These are phyloP conservation scores for Globisporangium barbulae DNA, from an alignment of 352 stramenopile genomes.

Conservation along the genomic window DNA sequence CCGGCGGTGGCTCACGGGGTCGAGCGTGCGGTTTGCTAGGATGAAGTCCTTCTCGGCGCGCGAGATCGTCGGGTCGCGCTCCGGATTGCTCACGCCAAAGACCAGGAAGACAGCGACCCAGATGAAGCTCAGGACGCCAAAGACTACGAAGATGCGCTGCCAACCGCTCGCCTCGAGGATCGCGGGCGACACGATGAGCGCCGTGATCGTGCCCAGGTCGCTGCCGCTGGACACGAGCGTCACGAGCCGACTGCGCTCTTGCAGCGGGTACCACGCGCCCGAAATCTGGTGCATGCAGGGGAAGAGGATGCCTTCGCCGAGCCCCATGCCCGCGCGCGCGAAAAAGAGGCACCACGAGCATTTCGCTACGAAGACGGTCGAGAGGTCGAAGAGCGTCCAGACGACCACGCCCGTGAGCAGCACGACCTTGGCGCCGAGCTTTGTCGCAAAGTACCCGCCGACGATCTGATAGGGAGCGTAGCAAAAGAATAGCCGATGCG, in stretches of 20 bases:
- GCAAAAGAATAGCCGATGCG: too few relatives aligned
- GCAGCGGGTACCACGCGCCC: constrained; percentile 78
- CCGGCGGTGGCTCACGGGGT: constrained; percentile 36
- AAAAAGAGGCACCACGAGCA: constrained; percentile 71
- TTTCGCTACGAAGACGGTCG: constrained; percentile 61
- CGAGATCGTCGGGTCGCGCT: constrained; percentile 61
- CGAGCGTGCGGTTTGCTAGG: constrained; percentile 52
- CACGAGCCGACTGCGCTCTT: constrained; percentile 79
- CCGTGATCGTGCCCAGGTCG: constrained; percentile 79
- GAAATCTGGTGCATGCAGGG: constrained; percentile 87
- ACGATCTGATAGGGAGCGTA: constrained; percentile 39
- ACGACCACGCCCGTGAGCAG: constrained; percentile 72
- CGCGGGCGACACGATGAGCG: constrained; percentile 69
- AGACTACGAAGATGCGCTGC: constrained; percentile 76
- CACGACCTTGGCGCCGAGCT: constrained; percentile 69
- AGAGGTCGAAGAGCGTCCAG: constrained; percentile 84
- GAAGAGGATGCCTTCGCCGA: constrained; percentile 86
- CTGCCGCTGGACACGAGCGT: constrained; percentile 73
- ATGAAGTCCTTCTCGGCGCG: constrained; percentile 61
- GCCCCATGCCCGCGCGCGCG: constrained; percentile 73
- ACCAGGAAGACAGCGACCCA: constrained; percentile 65
- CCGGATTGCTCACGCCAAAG: constrained; percentile 60
- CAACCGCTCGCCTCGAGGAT: constrained; percentile 63
- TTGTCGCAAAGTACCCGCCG: constrained; percentile 69
- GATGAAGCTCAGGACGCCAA: constrained; percentile 69